Evolutionary conservation across 2,329 filamentous ascomycete species (phyloP).

Genomic region (Fusarium pseudoanthophilum): DNA sequence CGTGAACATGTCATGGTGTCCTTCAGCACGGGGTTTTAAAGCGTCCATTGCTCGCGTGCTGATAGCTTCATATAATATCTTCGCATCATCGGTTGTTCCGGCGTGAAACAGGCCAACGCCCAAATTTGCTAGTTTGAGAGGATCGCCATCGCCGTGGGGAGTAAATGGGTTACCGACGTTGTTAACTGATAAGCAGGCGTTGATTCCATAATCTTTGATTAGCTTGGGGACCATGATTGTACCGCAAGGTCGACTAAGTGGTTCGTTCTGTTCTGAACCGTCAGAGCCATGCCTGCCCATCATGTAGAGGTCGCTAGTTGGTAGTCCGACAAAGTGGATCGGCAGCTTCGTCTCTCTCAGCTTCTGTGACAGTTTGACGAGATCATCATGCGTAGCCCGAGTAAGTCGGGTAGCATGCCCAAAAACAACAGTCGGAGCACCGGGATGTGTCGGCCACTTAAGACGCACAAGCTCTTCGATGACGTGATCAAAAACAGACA

Average conservation of each 20-base stretch:
- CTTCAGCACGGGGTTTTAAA: fast-evolving
- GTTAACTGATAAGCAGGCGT: background rate
- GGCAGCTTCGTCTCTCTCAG: background rate
- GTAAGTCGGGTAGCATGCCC: conserved; percentile 16
- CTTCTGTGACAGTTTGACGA: background rate
- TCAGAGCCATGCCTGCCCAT: background rate
- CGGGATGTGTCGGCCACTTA: background rate
- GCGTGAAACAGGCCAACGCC: conserved; percentile 12
- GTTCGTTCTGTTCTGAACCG: fast-evolving
- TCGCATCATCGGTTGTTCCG: background rate
- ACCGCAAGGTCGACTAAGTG: conserved; percentile 10
- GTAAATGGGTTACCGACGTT: conserved; percentile 11
- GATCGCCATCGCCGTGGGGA: conserved; percentile 1
- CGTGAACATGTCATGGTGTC: fast-evolving
- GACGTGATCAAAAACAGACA: background rate
- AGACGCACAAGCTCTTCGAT: background rate
- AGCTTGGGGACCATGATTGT: conserved; percentile 14
- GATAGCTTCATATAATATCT: background rate
- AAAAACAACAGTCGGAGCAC: background rate
- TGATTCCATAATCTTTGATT: background rate
- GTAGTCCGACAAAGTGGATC: background rate
- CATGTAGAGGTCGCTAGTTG: conserved; percentile 17
- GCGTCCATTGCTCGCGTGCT: conserved; percentile 10
- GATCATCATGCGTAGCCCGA: background rate
- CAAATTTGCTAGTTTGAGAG: background rate